Conservation (phyloP, 257 asterid species). For the Asclepias syriaca region DNA sequence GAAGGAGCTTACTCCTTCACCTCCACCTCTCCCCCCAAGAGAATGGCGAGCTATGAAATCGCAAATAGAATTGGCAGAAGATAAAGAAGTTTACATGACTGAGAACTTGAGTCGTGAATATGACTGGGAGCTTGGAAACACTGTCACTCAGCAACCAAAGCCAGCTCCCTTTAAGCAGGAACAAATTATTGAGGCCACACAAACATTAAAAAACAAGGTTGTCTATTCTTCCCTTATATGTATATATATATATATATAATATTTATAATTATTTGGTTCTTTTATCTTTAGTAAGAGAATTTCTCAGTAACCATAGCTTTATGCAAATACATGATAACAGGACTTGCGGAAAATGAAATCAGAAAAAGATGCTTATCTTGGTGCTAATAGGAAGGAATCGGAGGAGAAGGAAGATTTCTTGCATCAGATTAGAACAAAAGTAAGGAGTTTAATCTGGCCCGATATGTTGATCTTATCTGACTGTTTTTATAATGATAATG, state of each 20-base stretch:
- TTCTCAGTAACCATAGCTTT: constrained; percentile 3
- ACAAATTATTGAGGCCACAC: constrained; percentile 30
- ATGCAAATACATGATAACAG: constrained; percentile 34
- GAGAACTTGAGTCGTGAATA: constrained; percentile 34
- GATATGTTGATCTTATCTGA: constrained; percentile 3
- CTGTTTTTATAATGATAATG: not conserved
- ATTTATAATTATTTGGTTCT: not conserved
- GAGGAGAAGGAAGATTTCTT: constrained; percentile 77
- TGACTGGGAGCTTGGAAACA: constrained; percentile 37
- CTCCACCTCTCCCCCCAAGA: constrained; percentile 70
- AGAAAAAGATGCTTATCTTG: constrained; percentile 32
- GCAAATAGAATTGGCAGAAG: constrained; percentile 28
- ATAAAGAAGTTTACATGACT: constrained; percentile 20
- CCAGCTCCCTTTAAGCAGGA: constrained; percentile 64
- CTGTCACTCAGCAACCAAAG: constrained; percentile 61
- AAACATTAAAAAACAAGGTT: constrained; percentile 57
- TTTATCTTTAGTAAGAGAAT: constrained; percentile 2
- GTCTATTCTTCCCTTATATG: not conserved
- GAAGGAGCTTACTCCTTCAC: constrained; percentile 33
- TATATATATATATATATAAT: not conserved
- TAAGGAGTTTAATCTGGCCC: constrained; percentile 27
- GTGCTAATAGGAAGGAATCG: constrained; percentile 25
- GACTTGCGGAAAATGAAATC: constrained; percentile 33
- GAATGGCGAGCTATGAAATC: constrained; percentile 46
- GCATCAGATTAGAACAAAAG: constrained; percentile 90